Evolutionary conservation across 768 basidiomycete species (phyloP), one percentile per base, ranked within the genome.

Genomic region (Amanita polypyramis): DNA sequence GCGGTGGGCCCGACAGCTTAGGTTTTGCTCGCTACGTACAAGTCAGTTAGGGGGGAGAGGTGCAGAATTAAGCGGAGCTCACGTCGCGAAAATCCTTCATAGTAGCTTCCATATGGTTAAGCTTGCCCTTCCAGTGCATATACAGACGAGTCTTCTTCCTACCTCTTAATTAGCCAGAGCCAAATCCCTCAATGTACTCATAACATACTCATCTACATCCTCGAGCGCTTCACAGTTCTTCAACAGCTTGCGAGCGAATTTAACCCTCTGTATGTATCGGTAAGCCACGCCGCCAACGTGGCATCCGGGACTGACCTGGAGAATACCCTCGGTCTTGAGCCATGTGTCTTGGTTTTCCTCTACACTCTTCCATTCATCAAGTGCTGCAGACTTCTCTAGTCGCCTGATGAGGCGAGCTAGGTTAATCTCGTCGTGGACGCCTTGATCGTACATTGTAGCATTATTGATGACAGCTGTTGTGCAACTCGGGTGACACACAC

Each of bases 351-450:
- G 56, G 29, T 54, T 52, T 1, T 55, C 49, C 23, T 50, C 43
- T 17, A 43, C 50, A n/a, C 57, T 56, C 45, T 60, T 58, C 70
- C 66, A 72, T 47, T 63, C 61, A 17, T 56, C 60, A 36, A 69
- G 69, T 49, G 53, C 63, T 0, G 75, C 62, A 8, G 73, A 68
- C 55, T 74, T 76, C 49, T 87, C 82, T 0, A 89, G 70, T 47
- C 78, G 61, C 37, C 72, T 69, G 4, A 87, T 61, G 5, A 88
- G 70, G 42, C 82, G 72, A 8, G 65, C 63, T 7, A 88, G 67
- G 61, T 88, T 88, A 10, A 88, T 75, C 54, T 76, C 73, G 65
- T 88, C 81, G 50, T 84, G 85, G 11, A 33, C 49, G 15, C 25
- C 23, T 38, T 23, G 30, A 21, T 37, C 34, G 34, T 49, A 23